phyloP scores from a whole-genome alignment of 306 rosid genomes.

The Lotus japonicus region DNA sequence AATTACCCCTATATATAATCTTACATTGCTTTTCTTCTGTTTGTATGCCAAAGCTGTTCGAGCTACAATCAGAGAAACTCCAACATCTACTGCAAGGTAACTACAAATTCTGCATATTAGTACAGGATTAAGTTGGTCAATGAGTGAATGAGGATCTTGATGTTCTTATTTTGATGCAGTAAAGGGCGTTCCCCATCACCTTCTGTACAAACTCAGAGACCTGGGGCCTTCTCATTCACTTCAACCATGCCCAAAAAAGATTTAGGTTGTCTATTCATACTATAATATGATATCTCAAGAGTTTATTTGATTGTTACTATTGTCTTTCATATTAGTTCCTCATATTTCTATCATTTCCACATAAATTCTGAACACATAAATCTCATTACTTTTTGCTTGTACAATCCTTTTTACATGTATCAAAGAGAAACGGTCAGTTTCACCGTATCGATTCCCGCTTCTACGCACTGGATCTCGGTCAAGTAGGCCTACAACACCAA shows the following conservation, averaged over 20 bases:
- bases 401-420: conserved; percentile 21
- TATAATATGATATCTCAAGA: background rate
- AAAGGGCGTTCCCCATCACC: conserved; percentile 72
- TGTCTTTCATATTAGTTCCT: background rate
- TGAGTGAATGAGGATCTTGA: conserved; percentile 5
- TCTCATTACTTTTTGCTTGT: conserved; percentile 13
- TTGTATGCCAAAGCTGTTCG: conserved; percentile 62
- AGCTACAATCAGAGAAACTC: conserved; percentile 82
- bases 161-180: conserved; percentile 34
- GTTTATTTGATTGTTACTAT: background rate
- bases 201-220: conserved; percentile 47
- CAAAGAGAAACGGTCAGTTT: conserved; percentile 75
- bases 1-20: conserved; percentile 14
- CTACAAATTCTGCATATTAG: background rate
- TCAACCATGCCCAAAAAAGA: conserved; percentile 68
- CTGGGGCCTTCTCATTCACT: conserved; percentile 69
- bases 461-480: conserved; percentile 82
- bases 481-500: conserved; percentile 67
- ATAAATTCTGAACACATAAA: background rate
- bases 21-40: conserved; percentile 14
- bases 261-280: conserved; percentile 41
- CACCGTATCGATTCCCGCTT: conserved; percentile 94
- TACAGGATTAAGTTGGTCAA: background rate
- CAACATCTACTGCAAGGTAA: conserved; percentile 64
- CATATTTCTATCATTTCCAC: background rate